Base-by-base conservation (phyloP, 306 rosid genomes). In the Ceratonia siliqua region DNA sequence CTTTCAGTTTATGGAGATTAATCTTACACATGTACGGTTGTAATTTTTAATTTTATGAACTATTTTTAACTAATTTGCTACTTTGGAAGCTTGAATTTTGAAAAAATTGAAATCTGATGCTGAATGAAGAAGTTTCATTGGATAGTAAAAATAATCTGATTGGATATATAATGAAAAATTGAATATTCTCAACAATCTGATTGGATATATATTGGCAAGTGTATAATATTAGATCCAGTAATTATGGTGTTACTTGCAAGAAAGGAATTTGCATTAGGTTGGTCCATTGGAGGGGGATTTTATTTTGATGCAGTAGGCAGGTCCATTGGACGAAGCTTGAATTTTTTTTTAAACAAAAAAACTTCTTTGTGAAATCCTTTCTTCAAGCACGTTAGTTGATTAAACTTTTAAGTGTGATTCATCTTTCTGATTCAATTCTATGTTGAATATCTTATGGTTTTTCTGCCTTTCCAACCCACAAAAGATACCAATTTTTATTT, bases 111-210 rank as follows among this genome's bases (percentile, higher is more conserved):
- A 38, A 62, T 27, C 56, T 30, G 33, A 38, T 18, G 67, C 56
- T 81, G 54, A 46, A 62, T 22, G 63, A 72, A 68, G 54, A 45
- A 43, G 68, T 57, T 65, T 38, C 24, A 38, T 79, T 57, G 28
- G 21, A 61, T 38, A 14, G 33, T 56, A 54, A 50, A 57, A 72
- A 32, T 18, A 6, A 22, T 63, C 61, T 5, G n/a, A 13, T 49
- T 58, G 20, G 45, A 10, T 54, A 8, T n/a, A 71, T 66, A 56
- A 20, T 46, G 58, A 77, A 22, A 50, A 55, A 30, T 59, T 25
- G 5, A 53, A 52, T 24, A 27, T 32, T 46, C 64, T 33, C 24
- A 62, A 49, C 43, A 52, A 73, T 61, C 64, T 32, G 48, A 35
- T 53, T 61, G 28, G 39, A 22, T 64, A 45, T 58, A 78, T 82